phyloP scores from a whole-genome alignment of 1,284 basidiomycete genomes.

The Papiliotrema fonsecae region DNA sequence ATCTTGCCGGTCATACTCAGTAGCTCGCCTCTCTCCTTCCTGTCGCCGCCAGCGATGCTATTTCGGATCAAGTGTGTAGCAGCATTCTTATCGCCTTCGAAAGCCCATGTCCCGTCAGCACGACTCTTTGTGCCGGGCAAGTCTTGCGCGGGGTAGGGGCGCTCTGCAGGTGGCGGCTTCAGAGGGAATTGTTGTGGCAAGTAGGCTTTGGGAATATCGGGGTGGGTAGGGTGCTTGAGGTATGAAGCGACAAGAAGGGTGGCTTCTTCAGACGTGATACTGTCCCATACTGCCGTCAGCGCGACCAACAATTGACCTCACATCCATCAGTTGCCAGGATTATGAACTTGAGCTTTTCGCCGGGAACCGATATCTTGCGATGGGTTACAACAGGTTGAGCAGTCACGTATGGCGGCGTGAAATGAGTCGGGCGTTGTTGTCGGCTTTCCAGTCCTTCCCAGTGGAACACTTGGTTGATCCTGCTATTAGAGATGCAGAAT shows the following conservation, averaged over 20 bases:
- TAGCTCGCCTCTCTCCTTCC: constrained; percentile 60
- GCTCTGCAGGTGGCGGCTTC: constrained; percentile 16
- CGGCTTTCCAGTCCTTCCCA: constrained; percentile 62
- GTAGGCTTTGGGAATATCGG: constrained; percentile 27
- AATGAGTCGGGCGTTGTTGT: constrained; percentile 58
- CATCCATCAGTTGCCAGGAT: constrained; percentile 87
- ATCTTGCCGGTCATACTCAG: constrained; percentile 82
- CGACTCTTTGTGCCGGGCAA: constrained; percentile 22
- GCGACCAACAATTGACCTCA: constrained; percentile 24
- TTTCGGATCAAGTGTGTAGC: constrained; percentile 91
- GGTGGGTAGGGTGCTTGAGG: constrained; percentile 60
- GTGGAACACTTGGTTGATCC: constrained; percentile 60
- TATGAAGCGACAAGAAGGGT: constrained; percentile 83
- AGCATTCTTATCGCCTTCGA: constrained; percentile 75
- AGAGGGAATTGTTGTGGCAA: constrained; percentile 29
- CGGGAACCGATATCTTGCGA: constrained; percentile 52
- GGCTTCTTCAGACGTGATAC: constrained; percentile 89
- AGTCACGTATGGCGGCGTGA: constrained; percentile 90
- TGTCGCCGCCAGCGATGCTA: constrained; percentile 82
- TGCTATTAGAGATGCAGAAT: not conserved
- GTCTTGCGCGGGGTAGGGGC: constrained; percentile 39
- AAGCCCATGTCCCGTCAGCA: constrained; percentile 59
- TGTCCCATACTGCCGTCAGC: constrained; percentile 67
- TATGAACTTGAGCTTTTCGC: constrained; percentile 60
- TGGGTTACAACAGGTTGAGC: constrained; percentile 85